Base-by-base conservation (phyloP, 2,329 filamentous ascomycete species). In the Exophiala spinifera region DNA sequence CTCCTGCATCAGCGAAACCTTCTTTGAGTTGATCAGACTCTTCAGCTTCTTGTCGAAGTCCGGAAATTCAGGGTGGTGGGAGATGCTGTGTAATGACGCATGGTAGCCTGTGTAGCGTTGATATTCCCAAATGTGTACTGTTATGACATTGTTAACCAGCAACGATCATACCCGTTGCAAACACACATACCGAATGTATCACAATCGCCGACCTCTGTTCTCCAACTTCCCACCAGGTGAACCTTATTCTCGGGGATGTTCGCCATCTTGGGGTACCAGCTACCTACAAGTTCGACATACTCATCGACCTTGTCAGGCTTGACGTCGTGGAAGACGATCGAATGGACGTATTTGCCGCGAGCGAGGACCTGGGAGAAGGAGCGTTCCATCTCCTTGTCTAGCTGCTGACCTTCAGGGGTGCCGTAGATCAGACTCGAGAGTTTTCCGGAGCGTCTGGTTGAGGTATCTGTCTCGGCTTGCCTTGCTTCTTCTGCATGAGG, bases 91-190 rank as follows among this genome's bases (percentile, higher is more conserved):
- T 44, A 96, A 80, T 17, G 94, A 97, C 57, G 87, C 85, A 73
- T 99, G 94, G 73, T 97, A 97, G 57, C 94, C 94, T 65, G 91
- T 82, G 75, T 97, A 99, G 66, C 91, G 87, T 74, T 97, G 91
- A 73, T 99, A 99, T 73, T 99, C 94, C 94, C 94, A 99, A 67
- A 99, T 99, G 71, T 99, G 94, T 47, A 99, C 94, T 97, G 65
- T 49, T 28, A 46, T 36, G 15, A 46, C n/a, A 50, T 73, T 74
- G 69, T 62, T 47, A 61, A 5, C 64, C 50, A n/a, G 36, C 25
- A 46, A 36, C 36, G 17, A 23, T 6, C 21, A 4, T 15, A n/a
- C 23, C 15, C 56, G 17, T 34, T 17, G 28, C 44, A 71, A 13
- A 23, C 14, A 44, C 1, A 44, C 83, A 58, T 81, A 96, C 91